Conservation (phyloP, 176 grass and related monocot genomes). For the Ampelocalamus luodianensis region DNA sequence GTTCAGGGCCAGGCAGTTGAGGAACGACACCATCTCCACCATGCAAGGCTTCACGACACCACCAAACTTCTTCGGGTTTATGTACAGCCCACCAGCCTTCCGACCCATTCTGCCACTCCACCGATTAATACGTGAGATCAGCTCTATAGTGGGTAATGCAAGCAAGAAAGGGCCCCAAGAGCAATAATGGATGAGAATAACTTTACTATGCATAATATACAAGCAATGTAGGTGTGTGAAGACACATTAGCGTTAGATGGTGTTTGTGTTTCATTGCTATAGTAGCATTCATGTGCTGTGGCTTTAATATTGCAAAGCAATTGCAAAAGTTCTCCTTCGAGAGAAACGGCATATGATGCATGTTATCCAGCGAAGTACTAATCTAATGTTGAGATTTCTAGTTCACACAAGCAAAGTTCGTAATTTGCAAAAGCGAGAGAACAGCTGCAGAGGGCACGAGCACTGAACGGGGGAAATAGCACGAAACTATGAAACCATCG, state of each 20-base stretch:
- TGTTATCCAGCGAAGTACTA: too few relatives aligned
- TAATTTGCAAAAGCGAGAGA: not conserved
- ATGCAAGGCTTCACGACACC: constrained; percentile 64
- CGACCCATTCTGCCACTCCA: constrained; percentile 67
- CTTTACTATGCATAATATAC: not conserved
- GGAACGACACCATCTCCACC: constrained; percentile 85
- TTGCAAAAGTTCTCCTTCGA: not conserved
- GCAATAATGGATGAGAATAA: not conserved
- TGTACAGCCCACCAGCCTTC: constrained; percentile 79
- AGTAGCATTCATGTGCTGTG: not conserved
- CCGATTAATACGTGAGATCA: not conserved
- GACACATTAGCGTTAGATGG: not conserved
- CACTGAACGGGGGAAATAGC: not conserved
- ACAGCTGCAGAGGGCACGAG: not conserved
- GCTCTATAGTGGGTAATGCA: not conserved
- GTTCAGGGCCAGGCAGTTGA: constrained; percentile 84
- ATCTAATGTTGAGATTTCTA: too few relatives aligned
- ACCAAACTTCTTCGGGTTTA: constrained; percentile 90
- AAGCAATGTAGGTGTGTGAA: not conserved
- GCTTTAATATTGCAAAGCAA: not conserved
- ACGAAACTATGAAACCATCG: not conserved
- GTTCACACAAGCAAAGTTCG: too few relatives aligned
- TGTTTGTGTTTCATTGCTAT: not conserved
- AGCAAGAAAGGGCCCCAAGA: not conserved
- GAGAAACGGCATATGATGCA: too few relatives aligned